These are phyloP conservation scores for Coffea canephora DNA, from an alignment of 257 asterid genomes.

Conservation along the genomic window DNA sequence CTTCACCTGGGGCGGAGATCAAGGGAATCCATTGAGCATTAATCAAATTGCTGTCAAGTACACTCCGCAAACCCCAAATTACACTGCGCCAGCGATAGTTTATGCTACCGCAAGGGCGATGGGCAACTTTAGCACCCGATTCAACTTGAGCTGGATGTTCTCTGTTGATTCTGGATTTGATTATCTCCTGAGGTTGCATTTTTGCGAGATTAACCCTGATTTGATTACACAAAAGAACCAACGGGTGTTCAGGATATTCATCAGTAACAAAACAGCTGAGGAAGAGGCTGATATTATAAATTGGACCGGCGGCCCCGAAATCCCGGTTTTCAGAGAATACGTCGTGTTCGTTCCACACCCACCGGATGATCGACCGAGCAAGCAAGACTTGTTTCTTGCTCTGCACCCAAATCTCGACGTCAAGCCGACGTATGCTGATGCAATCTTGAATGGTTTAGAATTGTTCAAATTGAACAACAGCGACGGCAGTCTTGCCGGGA, in stretches of 20 bases:
- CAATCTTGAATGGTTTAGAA: slow-evolving; percentile 58
- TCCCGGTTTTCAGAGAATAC: slow-evolving; percentile 48
- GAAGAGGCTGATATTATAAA: slow-evolving; percentile 13
- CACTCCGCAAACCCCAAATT: slow-evolving; percentile 25
- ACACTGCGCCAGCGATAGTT: slow-evolving; percentile 47
- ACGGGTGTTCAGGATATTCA: slow-evolving; percentile 27
- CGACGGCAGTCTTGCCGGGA: slow-evolving; percentile 38
- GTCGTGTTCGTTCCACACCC: slow-evolving; percentile 14
- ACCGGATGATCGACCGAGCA: slow-evolving; percentile 19
- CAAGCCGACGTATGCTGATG: neutral
- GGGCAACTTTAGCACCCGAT: neutral
- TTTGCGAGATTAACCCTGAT: slow-evolving; percentile 34
- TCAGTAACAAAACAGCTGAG: slow-evolving; percentile 30
- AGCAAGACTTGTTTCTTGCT: slow-evolving; percentile 27
- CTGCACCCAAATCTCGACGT: slow-evolving; percentile 22
- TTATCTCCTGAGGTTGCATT: slow-evolving; percentile 54
- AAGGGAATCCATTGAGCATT: neutral
- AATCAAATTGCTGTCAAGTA: slow-evolving; percentile 11
- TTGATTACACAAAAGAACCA: neutral
- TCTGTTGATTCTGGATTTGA: slow-evolving; percentile 46
- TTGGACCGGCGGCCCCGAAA: slow-evolving; percentile 19
- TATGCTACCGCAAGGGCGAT: slow-evolving; percentile 34
- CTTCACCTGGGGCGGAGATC: neutral
- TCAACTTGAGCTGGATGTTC: slow-evolving; percentile 40
- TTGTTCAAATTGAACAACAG: slow-evolving; percentile 46